Conservation (phyloP, 257 asterid genomes). For the Lycium barbarum region DNA sequence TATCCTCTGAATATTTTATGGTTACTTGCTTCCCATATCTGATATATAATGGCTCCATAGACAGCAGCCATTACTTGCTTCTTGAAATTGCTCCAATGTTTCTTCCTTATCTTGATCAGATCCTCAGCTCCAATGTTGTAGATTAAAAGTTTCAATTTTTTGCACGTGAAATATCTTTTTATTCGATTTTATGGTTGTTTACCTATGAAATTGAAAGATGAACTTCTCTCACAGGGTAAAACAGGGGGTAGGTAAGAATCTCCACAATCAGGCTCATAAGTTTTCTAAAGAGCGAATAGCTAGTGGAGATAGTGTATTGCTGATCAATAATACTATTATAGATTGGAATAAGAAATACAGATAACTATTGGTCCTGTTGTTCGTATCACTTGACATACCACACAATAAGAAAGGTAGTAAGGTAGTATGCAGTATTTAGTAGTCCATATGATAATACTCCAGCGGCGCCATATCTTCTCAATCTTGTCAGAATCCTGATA, state of each 20-base stretch:
- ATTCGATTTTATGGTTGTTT: conserved; percentile 5
- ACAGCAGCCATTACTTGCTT: too few species aligned
- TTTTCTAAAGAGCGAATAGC: background rate
- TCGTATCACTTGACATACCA: conserved; percentile 53
- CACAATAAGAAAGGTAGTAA: conserved; percentile 82
- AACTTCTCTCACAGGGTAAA: background rate
- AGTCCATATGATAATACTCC: conserved; percentile 92
- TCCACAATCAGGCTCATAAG: background rate
- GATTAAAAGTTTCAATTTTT: background rate
- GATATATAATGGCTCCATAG: too few species aligned
- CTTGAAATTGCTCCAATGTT: too few species aligned
- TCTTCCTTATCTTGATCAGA: too few species aligned
- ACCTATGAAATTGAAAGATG: background rate
- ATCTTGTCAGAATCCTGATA: conserved; percentile 63
- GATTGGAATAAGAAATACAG: background rate
- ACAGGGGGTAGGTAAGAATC: conserved; percentile 17
- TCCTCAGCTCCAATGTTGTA: too few species aligned
- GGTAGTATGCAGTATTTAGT: conserved; percentile 86
- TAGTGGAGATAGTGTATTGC: background rate
- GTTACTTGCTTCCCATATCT: too few species aligned
- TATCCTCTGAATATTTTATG: too few species aligned
- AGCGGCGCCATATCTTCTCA: conserved; percentile 83
- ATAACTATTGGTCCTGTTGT: background rate
- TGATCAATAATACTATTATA: background rate
- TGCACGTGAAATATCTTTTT: background rate